phyloP scores from a whole-genome alignment of 2,329 filamentous ascomycete species.

The Rachicladosporium sp. region DNA sequence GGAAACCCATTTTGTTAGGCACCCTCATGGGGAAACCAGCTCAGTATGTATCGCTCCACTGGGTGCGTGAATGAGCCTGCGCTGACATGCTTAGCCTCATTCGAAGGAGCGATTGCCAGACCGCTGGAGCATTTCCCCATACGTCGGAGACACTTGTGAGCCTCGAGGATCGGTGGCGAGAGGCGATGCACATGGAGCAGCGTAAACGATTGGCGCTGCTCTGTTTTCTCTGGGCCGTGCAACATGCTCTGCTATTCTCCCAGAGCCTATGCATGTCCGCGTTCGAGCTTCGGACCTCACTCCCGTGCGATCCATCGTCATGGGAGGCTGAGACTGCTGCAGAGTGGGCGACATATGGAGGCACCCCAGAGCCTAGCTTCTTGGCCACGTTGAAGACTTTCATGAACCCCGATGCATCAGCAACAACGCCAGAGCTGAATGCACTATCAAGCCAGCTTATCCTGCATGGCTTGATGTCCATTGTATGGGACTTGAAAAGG shows the following conservation, averaged over 20 bases:
- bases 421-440: slow-evolving; percentile 33
- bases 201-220: slow-evolving; percentile 47
- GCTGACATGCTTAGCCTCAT: slow-evolving; percentile 25
- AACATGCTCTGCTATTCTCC: slow-evolving; percentile 53
- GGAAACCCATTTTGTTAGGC: too few species aligned
- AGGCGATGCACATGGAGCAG: slow-evolving; percentile 45
- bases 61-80: too few species aligned
- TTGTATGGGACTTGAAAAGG: slow-evolving; percentile 50
- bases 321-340: slow-evolving; percentile 47
- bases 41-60: too few species aligned
- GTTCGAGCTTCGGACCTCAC: slow-evolving; percentile 45
- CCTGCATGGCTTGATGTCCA: slow-evolving; percentile 50
- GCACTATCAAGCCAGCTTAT: slow-evolving; percentile 42
- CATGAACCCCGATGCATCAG: slow-evolving; percentile 32
- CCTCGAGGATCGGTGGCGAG: slow-evolving; percentile 38
- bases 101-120: slow-evolving; percentile 40
- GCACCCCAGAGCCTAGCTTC: slow-evolving; percentile 28
- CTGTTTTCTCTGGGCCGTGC: slow-evolving; percentile 56
- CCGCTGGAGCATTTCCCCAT: slow-evolving; percentile 26
- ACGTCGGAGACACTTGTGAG: slow-evolving; percentile 25
- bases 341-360: slow-evolving; percentile 29
- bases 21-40: too few species aligned
- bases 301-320: slow-evolving; percentile 42
- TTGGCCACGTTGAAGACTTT: slow-evolving; percentile 45
- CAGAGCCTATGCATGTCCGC: slow-evolving; percentile 55